These are phyloP conservation scores for Yarrowia porcina DNA, from an alignment of 805 yeast genomes.

Conservation along the genomic window DNA sequence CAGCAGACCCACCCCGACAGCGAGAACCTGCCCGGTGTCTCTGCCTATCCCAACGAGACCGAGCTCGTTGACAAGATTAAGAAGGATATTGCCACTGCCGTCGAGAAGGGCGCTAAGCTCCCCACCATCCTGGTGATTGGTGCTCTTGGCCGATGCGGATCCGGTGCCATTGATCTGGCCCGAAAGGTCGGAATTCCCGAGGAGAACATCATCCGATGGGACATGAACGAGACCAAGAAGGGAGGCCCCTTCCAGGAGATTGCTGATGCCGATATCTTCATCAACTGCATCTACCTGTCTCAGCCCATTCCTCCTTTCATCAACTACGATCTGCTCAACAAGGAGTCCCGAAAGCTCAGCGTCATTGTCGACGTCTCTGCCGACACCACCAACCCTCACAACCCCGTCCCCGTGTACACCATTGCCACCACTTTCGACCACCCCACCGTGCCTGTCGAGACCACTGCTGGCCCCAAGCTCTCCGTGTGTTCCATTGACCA, in stretches of 20 bases:
- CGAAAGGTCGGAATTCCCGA: slow-evolving; percentile 85
- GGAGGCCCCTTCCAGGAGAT: slow-evolving; percentile 98
- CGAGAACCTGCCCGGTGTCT: slow-evolving; percentile 71
- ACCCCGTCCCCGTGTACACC: slow-evolving; percentile 92
- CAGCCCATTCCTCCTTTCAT: slow-evolving; percentile 92
- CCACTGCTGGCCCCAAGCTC: slow-evolving; percentile 76
- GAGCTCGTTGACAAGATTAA: slow-evolving; percentile 71
- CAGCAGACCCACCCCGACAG: slow-evolving; percentile 68
- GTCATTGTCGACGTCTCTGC: slow-evolving; percentile 98
- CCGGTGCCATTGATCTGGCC: slow-evolving; percentile 89
- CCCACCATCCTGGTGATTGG: slow-evolving; percentile 91
- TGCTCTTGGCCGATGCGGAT: slow-evolving; percentile 97
- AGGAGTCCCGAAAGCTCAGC: slow-evolving; percentile 68
- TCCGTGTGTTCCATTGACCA: slow-evolving; percentile 96
- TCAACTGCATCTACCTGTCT: slow-evolving; percentile 94
- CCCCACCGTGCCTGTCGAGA: slow-evolving; percentile 84
- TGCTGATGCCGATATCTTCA: slow-evolving; percentile 78
- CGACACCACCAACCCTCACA: slow-evolving; percentile 97
- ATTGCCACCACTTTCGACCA: slow-evolving; percentile 85
- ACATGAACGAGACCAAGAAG: slow-evolving; percentile 89
- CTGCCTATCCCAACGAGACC: slow-evolving; percentile 78
- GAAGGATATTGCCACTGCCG: slow-evolving; percentile 42
- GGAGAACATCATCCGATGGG: slow-evolving; percentile 84
- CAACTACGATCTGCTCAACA: slow-evolving; percentile 63
- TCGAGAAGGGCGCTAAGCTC: slow-evolving; percentile 51